These are phyloP conservation scores for Cardamine resedifolia DNA, from an alignment of 345 rosid genomes.

Conservation along the genomic window DNA sequence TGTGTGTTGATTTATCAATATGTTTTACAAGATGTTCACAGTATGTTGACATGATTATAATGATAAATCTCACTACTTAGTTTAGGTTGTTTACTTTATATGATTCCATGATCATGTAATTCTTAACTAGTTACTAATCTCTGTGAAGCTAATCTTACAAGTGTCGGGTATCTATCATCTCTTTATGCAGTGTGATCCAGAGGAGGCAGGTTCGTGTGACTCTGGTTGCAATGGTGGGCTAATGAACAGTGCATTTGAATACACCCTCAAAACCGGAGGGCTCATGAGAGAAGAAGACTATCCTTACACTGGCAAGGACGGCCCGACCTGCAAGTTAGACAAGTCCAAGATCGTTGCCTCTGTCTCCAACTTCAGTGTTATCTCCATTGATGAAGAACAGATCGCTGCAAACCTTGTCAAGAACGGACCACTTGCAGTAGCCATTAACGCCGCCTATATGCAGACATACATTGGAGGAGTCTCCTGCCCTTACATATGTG, in stretches of 20 bases:
- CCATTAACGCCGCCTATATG: slow-evolving; percentile 85
- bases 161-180: background rate
- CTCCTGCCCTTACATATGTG: slow-evolving; percentile 85
- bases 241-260: slow-evolving; percentile 89
- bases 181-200: slow-evolving; percentile 81
- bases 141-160: background rate
- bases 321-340: slow-evolving; percentile 69
- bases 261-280: slow-evolving; percentile 84
- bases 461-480: slow-evolving; percentile 91
- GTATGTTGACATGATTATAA: background rate
- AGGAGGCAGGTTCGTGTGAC: slow-evolving; percentile 72
- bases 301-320: slow-evolving; percentile 81
- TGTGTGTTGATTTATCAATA: background rate
- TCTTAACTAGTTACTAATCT: no score
- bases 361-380: slow-evolving; percentile 85
- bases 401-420: slow-evolving; percentile 93
- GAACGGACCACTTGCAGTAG: slow-evolving; percentile 86
- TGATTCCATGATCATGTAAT: background rate
- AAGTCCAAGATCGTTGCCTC: slow-evolving; percentile 74
- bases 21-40: background rate
- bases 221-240: slow-evolving; percentile 92
- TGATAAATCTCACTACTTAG: background rate
- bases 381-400: slow-evolving; percentile 84
- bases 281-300: slow-evolving; percentile 90
- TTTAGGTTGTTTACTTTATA: background rate